Evolutionary conservation across 2,329 filamentous ascomycete species (phyloP).

Genomic region (Talaromyces sp.): DNA sequence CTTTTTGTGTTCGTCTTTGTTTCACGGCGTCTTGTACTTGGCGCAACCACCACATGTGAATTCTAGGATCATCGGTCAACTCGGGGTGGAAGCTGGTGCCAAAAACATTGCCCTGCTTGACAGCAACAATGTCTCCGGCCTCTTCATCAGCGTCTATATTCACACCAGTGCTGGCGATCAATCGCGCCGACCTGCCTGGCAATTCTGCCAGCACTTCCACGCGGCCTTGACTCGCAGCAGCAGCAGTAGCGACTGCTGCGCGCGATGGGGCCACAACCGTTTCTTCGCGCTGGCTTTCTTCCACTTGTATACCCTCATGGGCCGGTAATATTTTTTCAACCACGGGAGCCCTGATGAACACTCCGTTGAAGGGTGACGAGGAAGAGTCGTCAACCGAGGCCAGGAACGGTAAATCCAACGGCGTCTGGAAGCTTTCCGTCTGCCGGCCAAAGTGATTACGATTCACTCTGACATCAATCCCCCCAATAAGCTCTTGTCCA

Average conservation of each 20-base stretch:
- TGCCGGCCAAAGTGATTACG: slow-evolving; percentile 95
- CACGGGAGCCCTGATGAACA: slow-evolving; percentile 92
- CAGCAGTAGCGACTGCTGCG: slow-evolving; percentile 37
- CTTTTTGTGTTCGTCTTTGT: slow-evolving; percentile 15
- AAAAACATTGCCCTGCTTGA: slow-evolving; percentile 85
- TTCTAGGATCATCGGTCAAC: slow-evolving; percentile 78
- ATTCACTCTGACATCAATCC: slow-evolving; percentile 83
- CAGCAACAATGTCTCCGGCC: slow-evolving; percentile 74
- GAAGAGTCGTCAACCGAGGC: slow-evolving; percentile 22
- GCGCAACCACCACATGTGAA: slow-evolving; percentile 89
- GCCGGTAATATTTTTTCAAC: slow-evolving; percentile 73
- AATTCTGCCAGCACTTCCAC: slow-evolving; percentile 58
- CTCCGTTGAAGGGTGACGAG: slow-evolving; percentile 62
- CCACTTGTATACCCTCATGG: slow-evolving; percentile 47
- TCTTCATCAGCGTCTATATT: slow-evolving; percentile 37
- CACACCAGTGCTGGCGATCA: slow-evolving; percentile 40
- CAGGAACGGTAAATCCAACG: slow-evolving; percentile 69
- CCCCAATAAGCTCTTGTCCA: slow-evolving; percentile 89
- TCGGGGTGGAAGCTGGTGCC: slow-evolving; percentile 96
- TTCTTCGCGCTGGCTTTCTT: slow-evolving; percentile 44
- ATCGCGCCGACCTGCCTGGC: slow-evolving; percentile 47
- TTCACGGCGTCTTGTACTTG: slow-evolving; percentile 54
- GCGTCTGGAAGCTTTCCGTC: slow-evolving; percentile 81
- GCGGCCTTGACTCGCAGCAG: slow-evolving; percentile 41
- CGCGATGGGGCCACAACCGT: slow-evolving; percentile 57